Evolutionary conservation across 1,284 basidiomycete genomes (phyloP).

Genomic region (Agroathelia rolfsii): DNA sequence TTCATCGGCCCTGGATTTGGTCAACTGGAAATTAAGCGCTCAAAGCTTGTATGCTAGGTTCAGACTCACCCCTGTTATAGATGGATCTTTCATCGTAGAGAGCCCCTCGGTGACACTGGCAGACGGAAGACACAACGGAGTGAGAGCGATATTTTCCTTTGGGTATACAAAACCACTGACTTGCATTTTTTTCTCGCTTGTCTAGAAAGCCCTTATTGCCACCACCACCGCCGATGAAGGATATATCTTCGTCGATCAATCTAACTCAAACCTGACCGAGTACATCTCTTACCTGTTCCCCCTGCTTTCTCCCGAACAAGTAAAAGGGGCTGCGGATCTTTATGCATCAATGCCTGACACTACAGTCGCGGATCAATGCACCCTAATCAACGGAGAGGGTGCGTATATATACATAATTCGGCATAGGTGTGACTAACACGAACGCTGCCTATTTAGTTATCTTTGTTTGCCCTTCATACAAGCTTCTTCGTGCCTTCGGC

Average conservation of each 20-base stretch:
- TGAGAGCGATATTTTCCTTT: constrained; percentile 8
- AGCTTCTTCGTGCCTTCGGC: constrained; percentile 12
- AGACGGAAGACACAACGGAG: constrained; percentile 13
- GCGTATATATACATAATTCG: constrained; percentile 1
- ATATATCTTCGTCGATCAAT: too few relatives aligned
- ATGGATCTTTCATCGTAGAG: constrained; percentile 24
- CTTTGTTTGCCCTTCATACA: constrained; percentile 16
- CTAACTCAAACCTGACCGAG: constrained; percentile 9
- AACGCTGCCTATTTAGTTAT: constrained; percentile 10
- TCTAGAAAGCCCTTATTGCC: constrained; percentile 6
- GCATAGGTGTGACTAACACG: too few relatives aligned
- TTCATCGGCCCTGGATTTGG: constrained; percentile 12
- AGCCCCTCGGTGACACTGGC: constrained; percentile 18
- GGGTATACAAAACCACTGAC: too few relatives aligned
- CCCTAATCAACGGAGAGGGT: constrained; percentile 21
- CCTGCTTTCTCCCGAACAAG: constrained; percentile 8
- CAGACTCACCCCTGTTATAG: constrained; percentile 22
- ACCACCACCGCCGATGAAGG: constrained; percentile 9
- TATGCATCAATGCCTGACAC: too few relatives aligned
- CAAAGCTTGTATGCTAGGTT: constrained; percentile 19
- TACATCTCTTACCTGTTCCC: constrained; percentile 18
- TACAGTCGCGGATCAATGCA: too few relatives aligned
- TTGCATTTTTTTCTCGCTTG: too few relatives aligned
- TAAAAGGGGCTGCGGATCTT: constrained; percentile 1
- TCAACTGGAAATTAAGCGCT: constrained; percentile 12